phyloP scores from a whole-genome alignment of 2,329 filamentous ascomycete genomes.

The Hymenoscyphus fructigenus region DNA sequence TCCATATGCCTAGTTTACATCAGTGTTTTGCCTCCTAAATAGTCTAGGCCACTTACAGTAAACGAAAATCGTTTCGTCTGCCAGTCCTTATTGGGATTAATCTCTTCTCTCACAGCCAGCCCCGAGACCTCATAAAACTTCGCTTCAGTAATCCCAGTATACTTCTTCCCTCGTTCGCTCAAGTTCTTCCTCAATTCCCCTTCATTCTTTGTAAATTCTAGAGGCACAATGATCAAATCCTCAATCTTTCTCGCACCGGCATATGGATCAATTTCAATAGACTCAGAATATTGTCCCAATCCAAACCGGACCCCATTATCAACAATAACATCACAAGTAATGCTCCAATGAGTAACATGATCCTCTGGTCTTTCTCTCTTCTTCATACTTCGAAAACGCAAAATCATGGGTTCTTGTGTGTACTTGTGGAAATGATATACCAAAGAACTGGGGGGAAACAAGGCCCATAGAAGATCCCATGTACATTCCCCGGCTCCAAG shows the following conservation, averaged over 20 bases:
- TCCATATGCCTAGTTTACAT: not conserved
- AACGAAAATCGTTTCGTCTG: conserved; percentile 4
- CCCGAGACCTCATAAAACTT: conserved; percentile 1
- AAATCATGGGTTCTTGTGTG: not conserved
- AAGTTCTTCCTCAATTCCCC: not conserved
- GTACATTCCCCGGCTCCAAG: conserved; percentile 1
- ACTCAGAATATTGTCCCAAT: not conserved
- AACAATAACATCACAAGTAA: conserved; percentile 2
- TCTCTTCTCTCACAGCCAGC: conserved; percentile 4
- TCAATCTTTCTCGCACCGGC: conserved; percentile 1
- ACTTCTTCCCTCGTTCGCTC: not conserved
- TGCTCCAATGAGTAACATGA: not conserved
- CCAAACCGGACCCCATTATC: conserved; percentile 2
- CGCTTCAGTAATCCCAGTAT: not conserved
- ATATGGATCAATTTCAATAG: not conserved
- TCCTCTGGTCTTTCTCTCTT: not conserved
- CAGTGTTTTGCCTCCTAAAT: no score
- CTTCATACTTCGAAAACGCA: not conserved
- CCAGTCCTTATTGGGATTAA: not conserved
- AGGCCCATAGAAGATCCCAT: conserved; percentile 4
- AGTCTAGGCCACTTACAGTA: not conserved
- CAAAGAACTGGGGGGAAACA: conserved; percentile 2
- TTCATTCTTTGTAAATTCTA: not conserved
- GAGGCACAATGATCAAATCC: not conserved
- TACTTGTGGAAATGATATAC: conserved; percentile 6